These are phyloP conservation scores for Diaporthe citriasiana DNA, from an alignment of 2,329 filamentous ascomycete species.

Conservation along the genomic window DNA sequence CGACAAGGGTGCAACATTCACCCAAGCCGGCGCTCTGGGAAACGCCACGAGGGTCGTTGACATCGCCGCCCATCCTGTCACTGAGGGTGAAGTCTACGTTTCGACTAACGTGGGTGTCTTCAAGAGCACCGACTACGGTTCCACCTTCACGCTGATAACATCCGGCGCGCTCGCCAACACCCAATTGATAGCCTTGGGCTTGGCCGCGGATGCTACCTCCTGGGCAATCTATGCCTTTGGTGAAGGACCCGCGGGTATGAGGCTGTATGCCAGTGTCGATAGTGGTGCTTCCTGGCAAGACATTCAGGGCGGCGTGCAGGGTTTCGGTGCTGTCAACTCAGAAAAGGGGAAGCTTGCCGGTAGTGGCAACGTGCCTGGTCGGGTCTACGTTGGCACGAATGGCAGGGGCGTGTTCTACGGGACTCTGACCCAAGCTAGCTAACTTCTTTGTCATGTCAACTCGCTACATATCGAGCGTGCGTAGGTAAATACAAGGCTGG, in stretches of 20 bases:
- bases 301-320: conserved; percentile 58
- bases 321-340: conserved; percentile 57
- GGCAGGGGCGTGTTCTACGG: conserved; percentile 60
- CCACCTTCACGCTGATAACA: conserved; percentile 57
- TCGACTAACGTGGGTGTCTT: conserved; percentile 68
- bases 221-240: conserved; percentile 65
- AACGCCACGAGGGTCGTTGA: conserved; percentile 64
- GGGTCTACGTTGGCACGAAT: conserved; percentile 65
- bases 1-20: conserved; percentile 62
- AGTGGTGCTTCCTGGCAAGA: conserved; percentile 60
- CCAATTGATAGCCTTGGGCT: conserved; percentile 59
- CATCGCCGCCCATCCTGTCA: conserved; percentile 68
- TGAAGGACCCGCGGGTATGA: conserved; percentile 55
- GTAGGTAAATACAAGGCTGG: too few species aligned
- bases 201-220: conserved; percentile 50
- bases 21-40: conserved; percentile 52
- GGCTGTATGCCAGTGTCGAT: conserved; percentile 61
- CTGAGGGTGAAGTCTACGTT: conserved; percentile 71
- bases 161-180: conserved; percentile 54
- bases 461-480: too few species aligned
- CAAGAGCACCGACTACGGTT: conserved; percentile 65
- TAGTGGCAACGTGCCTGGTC: conserved; percentile 59
- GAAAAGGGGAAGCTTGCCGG: conserved; percentile 56
- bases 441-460: too few species aligned
- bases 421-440: background rate